Evolutionary conservation across 345 rosid genomes (phyloP), one percentile per base, ranked within the genome.

Genomic region (Populus pruinosa): DNA sequence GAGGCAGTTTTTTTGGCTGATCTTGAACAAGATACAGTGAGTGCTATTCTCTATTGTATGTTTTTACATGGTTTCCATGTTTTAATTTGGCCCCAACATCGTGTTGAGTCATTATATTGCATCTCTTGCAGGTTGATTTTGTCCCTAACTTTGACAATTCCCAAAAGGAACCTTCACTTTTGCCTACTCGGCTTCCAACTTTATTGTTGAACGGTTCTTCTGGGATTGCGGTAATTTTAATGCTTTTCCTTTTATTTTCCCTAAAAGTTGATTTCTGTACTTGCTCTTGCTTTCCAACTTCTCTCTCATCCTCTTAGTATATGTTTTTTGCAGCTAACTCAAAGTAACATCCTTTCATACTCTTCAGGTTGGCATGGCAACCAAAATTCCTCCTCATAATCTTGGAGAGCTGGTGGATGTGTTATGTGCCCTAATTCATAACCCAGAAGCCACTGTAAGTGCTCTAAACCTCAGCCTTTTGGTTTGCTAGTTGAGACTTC

Each of bases 301-400:
- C 61, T 41, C 6, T 67, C 41, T 47, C 12, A 9, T 59, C 20
- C 11, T 36, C 73, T 20, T 43, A 31, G 10, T 5, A 17, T 35
- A 23, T 59, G 44, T 41, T 41, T 55, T 55, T 66, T 59, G 2
- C 6, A 20, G 53, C 43, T 17, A 33, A 67, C 17, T 71, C 16
- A 41, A 77, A 50, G 55, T 53, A 41, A 73, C 21, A 71, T 41
- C 55, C n/a, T 79, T 63, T 29, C 10, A 55, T 56, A 39, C 65
- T 80, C 53, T 77, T 71, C 81, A 95, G 99, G 99, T 95, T 82
- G 98, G 99, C 77, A 95, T 95, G 99, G 99, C 99, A 12, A 95
- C 99, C 31, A 93, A 91, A 75, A 93, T 95, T 82, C 99, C 99
- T 85, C 99, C 99, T 69, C 99, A 95, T 84, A 95, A 95, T 86